Base-by-base conservation (phyloP, 163 green algal species). In the Picocystis sp. region DNA sequence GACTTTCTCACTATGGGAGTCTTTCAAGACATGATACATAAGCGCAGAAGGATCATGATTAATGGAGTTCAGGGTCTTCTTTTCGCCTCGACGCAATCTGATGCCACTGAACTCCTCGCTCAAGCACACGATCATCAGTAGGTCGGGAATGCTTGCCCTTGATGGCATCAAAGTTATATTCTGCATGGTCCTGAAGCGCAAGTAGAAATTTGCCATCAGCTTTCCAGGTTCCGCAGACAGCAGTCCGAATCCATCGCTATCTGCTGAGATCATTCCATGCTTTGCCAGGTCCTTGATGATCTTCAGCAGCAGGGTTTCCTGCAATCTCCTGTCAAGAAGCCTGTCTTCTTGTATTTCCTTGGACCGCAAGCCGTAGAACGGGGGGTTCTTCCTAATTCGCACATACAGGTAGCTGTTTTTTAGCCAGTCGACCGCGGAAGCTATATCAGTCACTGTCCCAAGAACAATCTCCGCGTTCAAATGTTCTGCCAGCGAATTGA, bases 321-420 rank as follows among this genome's bases (percentile, higher is more conserved):
- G 44, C 22, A 50, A 50, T 9, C 9, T 25, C 9, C 22, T 25
- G 9, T 23, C 44, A 25, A 33, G 22, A 25, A 25, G 44, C 8
- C 44, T 50, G 9, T 50, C 22, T 6, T 23, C 44, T 50, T 9
- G 6, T 6, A 33, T 50, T 23, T 50, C 44, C 44, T 38, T 38
- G 29, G 29, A 38, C 8, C 29, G 29, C 29, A 38, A 38, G 29
- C 29, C 29, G 8, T 38, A 38, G 29, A 38, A 38, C 5, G 29
- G 8, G 29, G 29, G 44, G 44, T 25, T 33, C 9, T 23, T 25
- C 22, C 71, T 29, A 25, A 89, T 69, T 22, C 86, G 55, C 17
- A 92, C 60, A 60, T 85, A 94, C 9, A 96, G 52, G 60, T 87
- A 96, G 41, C 79, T 94, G 41, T 61, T 81, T 50, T 81, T 77